Evolutionary conservation across 768 basidiomycete species (phyloP), one percentile per base, ranked within the genome.

Genomic region (Lepiota venenata): DNA sequence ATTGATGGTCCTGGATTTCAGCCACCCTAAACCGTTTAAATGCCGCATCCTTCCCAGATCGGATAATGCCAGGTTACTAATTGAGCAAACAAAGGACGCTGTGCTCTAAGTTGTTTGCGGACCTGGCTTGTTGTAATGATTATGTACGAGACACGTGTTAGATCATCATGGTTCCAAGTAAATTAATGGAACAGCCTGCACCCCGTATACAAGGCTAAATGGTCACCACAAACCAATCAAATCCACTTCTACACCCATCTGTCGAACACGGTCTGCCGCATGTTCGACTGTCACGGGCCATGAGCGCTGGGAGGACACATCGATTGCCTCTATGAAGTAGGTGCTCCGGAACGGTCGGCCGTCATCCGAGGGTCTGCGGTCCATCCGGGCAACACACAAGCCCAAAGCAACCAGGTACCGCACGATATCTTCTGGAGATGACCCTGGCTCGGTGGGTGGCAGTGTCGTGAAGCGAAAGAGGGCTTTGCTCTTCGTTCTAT

Each of bases 241-340:
- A 51, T 62, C 61, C 15, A 70, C 73, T 42, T 72, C 63, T 1
- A 70, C 68, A 16, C 76, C 76, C 46, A 57, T 58, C 29, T 69
- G 69, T 27, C 68, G 58, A 6, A 76, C 63, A 18, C 68, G 71
- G 35, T 63, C 60, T 25, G 71, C 66, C 18, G 82, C 59, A 16
- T 68, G 64, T 47, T 58, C 56, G 35, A 59, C 58, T 76, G 77
- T 77, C 11, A 16, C 50, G 15, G 29, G 42, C 55, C 55, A 52
- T 37, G 44, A n/a, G 35, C 22, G 46, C 25, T 48, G 22, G 47
- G 14, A 21, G 36, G 44, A 25, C 48, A 5, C 48, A 29, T 52
- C 47, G 50, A 68, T 68, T 14, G 88, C 68, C 66, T 91, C 89
- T 10, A 86, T 64, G 55, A 90, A 83, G 63, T 91, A 90, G 22